A percentile compares a stretch with the other conserved stretches of the same genome.
Conservation (phyloP, 768 basidiomycete species). For the Agrocybe pediades region DNA sequence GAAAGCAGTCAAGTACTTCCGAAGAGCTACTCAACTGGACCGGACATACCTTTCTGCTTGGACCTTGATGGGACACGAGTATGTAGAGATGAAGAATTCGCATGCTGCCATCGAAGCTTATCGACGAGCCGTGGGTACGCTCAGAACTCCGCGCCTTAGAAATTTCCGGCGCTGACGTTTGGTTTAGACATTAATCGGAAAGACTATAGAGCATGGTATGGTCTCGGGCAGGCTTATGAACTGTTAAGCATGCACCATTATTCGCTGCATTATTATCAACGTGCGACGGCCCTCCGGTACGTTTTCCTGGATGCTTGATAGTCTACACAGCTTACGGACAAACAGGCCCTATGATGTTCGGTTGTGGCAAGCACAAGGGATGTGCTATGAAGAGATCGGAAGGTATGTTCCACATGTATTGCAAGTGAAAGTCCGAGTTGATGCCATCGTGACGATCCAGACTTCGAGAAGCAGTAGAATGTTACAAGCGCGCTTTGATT, state of each 20-base stretch:
- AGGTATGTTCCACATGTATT: constrained; percentile 45
- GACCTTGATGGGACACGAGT: constrained; percentile 99
- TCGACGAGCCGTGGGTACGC: constrained; percentile 90
- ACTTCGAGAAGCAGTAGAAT: constrained; percentile 86
- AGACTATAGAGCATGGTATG: constrained; percentile 98
- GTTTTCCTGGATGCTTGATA: constrained; percentile 1
- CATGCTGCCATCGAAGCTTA: constrained; percentile 99
- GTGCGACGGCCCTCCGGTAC: constrained; percentile 89
- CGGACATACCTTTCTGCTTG: constrained; percentile 94
- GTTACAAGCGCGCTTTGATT: constrained; percentile 86
- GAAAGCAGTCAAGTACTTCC: constrained; percentile 94
- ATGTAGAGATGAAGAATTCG: constrained; percentile 98
- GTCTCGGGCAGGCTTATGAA: constrained; percentile 97
- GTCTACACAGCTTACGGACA: neutral
- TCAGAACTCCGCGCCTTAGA: neutral
- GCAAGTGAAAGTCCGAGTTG: neutral
- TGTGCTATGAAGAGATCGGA: constrained; percentile 91
- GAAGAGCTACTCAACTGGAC: constrained; percentile 92
- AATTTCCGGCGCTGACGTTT: neutral
- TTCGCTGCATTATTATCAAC: constrained; percentile 94
- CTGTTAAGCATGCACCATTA: constrained; percentile 96
- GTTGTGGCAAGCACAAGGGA: constrained; percentile 93
- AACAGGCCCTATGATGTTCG: constrained; percentile 91
- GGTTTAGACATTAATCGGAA: constrained; percentile 88
- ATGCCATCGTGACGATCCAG: constrained; percentile 40